Base-by-base conservation (phyloP, 2,329 filamentous ascomycete species). In the Colletotrichum sp. region DNA sequence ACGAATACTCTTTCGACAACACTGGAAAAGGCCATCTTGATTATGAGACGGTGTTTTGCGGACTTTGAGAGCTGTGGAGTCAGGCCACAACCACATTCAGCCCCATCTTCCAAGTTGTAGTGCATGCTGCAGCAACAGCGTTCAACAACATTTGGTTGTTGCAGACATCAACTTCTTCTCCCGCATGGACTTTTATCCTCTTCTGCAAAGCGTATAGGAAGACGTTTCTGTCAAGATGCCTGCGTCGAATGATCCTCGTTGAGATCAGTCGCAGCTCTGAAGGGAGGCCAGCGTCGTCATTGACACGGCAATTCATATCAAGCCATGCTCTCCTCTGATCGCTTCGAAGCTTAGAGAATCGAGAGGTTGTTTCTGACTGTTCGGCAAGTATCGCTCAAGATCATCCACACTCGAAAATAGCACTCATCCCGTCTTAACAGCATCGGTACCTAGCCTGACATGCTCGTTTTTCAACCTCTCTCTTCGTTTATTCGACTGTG, bases 41-140 rank as follows among this genome's bases (percentile, higher is more conserved):
- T 2, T 48, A n/a, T 4, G 18, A 12, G 5, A n/a, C 5, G 5
- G 6, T 22, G n/a, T 12, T 7, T 22, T 48, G 43, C 43, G 43
- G 43, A 0, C 3, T 22, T 48, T 0, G 0, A 22, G 2, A 48
- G 18, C 10, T 4, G 0, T 7, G 4, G 18, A 22, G 5, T n/a
- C 10, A 22, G 4, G 43, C 3, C 12, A 2, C 6, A 48, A 48
- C 10, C 43, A 1, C 2, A 0, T 12, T 22, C 10, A 48, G n/a
- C 10, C n/a, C 18, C 3, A 0, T 13, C 10, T 48, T 22, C 43
- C 43, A 4, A 2, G 6, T 52, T 0, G 4, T 52, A 52, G 0
- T 4, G 0, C 39, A 22, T 7, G 0, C 6, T 48, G 0, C n/a
- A 13, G n/a, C 43, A 52, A 4, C n/a, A 25, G 9, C n/a, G 3